phyloP scores from a whole-genome alignment of 345 rosid species.

The Murraya paniculata region DNA sequence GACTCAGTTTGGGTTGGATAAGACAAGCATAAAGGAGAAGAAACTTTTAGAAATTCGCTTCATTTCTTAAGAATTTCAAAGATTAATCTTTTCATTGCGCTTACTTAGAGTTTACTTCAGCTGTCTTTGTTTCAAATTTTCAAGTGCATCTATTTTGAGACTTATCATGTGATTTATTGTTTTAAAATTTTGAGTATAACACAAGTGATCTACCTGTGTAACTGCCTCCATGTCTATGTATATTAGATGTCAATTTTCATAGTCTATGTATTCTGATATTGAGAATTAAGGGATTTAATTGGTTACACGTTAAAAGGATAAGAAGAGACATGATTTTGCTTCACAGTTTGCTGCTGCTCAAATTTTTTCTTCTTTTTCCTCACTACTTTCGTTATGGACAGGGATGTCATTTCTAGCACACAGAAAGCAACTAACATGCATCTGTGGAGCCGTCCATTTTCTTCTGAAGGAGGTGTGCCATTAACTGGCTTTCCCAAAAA shows the following conservation, averaged over 20 bases:
- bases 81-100: background rate
- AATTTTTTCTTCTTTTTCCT: background rate
- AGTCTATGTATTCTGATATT: background rate
- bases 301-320: background rate
- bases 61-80: background rate
- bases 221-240: background rate
- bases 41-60: background rate
- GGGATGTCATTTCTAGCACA: slow-evolving; percentile 31
- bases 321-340: background rate
- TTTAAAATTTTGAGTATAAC: background rate
- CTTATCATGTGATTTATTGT: background rate
- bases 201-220: background rate
- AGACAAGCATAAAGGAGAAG: background rate
- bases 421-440: slow-evolving; percentile 33
- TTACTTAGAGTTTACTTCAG: background rate
- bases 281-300: background rate
- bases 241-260: background rate
- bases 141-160: background rate
- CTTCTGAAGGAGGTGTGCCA: slow-evolving; percentile 65
- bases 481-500: background rate
- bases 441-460: slow-evolving; percentile 52
- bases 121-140: background rate
- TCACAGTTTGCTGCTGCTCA: slow-evolving; percentile 2
- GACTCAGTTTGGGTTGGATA: background rate
- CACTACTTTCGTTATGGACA: slow-evolving; percentile 17